Conservation (phyloP, 1,139 yeast genomes). For the Yamadazyma songkhlaensis region DNA sequence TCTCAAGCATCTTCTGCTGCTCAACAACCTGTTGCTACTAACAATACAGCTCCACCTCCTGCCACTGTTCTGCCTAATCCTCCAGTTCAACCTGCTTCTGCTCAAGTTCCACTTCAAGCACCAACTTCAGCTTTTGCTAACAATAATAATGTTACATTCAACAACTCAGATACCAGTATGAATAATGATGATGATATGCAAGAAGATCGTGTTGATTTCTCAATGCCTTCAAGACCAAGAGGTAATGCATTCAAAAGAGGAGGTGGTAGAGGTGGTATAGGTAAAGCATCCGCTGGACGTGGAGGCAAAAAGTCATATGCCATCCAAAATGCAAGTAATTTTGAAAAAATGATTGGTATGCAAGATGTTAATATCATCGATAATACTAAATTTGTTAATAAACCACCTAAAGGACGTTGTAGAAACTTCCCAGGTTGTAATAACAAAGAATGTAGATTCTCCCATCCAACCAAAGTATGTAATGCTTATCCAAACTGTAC, state of each 20-base stretch:
- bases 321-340: conserved; percentile 34
- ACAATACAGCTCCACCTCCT: conserved; percentile 10
- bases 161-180: background rate
- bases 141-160: background rate
- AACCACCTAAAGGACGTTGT: conserved; percentile 66
- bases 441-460: conserved; percentile 62
- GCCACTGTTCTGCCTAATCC: conserved; percentile 14
- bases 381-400: conserved; percentile 26
- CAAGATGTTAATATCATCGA: conserved; percentile 17
- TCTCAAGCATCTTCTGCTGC: conserved; percentile 10
- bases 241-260: conserved; percentile 1
- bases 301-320: conserved; percentile 27
- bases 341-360: conserved; percentile 41
- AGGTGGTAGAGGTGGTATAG: conserved; percentile 11
- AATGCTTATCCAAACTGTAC: conserved; percentile 77
- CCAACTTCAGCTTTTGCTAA: background rate
- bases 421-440: conserved; percentile 75
- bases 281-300: conserved; percentile 7
- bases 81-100: conserved; percentile 4
- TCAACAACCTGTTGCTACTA: conserved; percentile 9
- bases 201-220: conserved; percentile 15
- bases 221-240: conserved; percentile 13
- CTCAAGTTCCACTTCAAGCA: background rate
- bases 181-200: conserved; percentile 11
- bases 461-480: conserved; percentile 80